These are phyloP conservation scores for Coccinonectria pachysandricola DNA, from an alignment of 2,329 filamentous ascomycete species.

Conservation along the genomic window DNA sequence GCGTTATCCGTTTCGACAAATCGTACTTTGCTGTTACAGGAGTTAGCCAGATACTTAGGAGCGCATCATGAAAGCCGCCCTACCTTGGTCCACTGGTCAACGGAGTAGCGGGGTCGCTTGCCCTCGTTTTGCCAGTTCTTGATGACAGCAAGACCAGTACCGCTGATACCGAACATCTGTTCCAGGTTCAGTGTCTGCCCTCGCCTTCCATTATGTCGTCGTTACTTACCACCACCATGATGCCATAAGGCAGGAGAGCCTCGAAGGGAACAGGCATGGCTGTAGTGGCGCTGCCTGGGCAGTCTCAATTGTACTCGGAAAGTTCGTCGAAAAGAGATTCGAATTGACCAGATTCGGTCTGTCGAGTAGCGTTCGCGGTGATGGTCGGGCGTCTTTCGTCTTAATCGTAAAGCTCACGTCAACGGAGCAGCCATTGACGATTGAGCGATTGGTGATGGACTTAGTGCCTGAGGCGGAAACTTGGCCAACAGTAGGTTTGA, in stretches of 20 bases:
- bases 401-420: slow-evolving; percentile 19
- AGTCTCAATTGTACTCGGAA: slow-evolving; percentile 15
- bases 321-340: slow-evolving; percentile 4
- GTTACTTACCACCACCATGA: slow-evolving; percentile 48
- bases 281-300: slow-evolving; percentile 21
- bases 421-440: slow-evolving; percentile 18
- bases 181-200: slow-evolving; percentile 14
- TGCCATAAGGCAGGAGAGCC: slow-evolving; percentile 52
- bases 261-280: slow-evolving; percentile 55
- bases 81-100: slow-evolving; percentile 56
- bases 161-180: slow-evolving; percentile 55
- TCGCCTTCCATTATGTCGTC: slow-evolving; percentile 4
- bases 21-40: slow-evolving; percentile 44
- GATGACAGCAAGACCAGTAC: slow-evolving; percentile 46
- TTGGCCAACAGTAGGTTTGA: too few relatives aligned
- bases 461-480: slow-evolving; percentile 16
- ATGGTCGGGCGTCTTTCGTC: too few relatives aligned
- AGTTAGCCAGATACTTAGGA: too few relatives aligned
- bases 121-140: slow-evolving; percentile 49
- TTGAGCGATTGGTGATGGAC: slow-evolving; percentile 17
- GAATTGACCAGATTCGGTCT: slow-evolving; percentile 17
- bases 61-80: too few relatives aligned
- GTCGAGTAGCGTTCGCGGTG: slow-evolving; percentile 9
- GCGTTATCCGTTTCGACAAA: too few relatives aligned
- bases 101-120: slow-evolving; percentile 47